phyloP scores from a whole-genome alignment of 106 monocot genomes.

The Dioscorea zingiberensis region DNA sequence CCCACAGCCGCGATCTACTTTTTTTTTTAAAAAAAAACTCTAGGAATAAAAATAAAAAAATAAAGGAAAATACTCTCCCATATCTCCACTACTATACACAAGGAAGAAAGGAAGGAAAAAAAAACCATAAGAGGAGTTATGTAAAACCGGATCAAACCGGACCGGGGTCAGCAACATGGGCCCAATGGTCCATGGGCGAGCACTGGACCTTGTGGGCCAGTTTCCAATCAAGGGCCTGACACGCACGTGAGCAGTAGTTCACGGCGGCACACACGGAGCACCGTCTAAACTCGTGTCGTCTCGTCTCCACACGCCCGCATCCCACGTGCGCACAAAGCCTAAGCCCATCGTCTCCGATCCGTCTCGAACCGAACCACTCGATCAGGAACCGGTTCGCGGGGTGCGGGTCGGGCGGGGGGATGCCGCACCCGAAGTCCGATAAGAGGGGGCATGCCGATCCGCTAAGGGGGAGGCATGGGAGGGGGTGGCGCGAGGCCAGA shows the following conservation, averaged over 20 bases:
- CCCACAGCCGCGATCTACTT: too few relatives aligned
- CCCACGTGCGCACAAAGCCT: constrained; percentile 41
- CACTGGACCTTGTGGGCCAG: constrained; percentile 34
- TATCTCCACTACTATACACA: too few relatives aligned
- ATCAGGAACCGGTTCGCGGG: constrained; percentile 64
- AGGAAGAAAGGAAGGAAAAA: too few relatives aligned
- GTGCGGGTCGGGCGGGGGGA: constrained; percentile 44
- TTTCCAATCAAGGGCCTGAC: constrained; percentile 65
- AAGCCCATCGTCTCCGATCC: constrained; percentile 8
- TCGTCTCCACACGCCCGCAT: constrained; percentile 55
- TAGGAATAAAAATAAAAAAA: too few relatives aligned
- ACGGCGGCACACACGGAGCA: constrained; percentile 56
- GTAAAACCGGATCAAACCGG: too few relatives aligned
- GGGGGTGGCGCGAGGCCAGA: background rate
- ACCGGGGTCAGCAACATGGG: too few relatives aligned
- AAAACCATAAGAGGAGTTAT: too few relatives aligned
- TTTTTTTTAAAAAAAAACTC: too few relatives aligned
- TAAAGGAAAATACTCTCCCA: too few relatives aligned
- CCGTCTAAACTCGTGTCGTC: constrained; percentile 59
- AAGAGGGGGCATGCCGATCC: constrained; percentile 14
- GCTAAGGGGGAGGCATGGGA: background rate
- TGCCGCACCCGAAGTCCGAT: constrained; percentile 48
- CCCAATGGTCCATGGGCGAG: constrained; percentile 31
- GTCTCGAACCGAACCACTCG: constrained; percentile 51
- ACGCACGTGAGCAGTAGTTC: constrained; percentile 68